Percentiles rank a stretch among this genome's conserved stretches.
These are phyloP conservation scores for Aaosphaeria arxii DNA, from an alignment of 2,329 filamentous ascomycete genomes.

Conservation along the genomic window DNA sequence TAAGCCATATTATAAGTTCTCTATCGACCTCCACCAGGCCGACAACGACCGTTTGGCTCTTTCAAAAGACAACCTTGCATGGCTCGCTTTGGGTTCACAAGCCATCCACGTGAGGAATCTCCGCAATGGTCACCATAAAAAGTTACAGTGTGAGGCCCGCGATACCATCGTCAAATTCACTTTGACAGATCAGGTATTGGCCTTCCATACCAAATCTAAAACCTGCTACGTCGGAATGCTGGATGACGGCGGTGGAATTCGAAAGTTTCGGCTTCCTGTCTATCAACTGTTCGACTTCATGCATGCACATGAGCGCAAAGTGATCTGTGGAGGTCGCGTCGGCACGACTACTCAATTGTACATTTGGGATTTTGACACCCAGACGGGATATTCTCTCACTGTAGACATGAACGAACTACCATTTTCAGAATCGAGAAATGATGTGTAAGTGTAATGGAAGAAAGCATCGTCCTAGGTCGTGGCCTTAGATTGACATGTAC, in stretches of 20 bases:
- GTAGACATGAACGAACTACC: slow-evolving; percentile 5
- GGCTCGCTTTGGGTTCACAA: too few species aligned
- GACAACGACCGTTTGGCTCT: too few species aligned
- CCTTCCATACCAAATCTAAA: slow-evolving; percentile 10
- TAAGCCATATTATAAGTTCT: too few species aligned
- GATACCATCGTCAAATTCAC: not conserved
- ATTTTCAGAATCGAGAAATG: not conserved
- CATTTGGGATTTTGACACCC: slow-evolving; percentile 27
- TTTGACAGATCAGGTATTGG: slow-evolving; percentile 24
- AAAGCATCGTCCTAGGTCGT: too few species aligned
- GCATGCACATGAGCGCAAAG: not conserved
- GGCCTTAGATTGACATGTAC: too few species aligned
- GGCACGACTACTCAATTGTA: slow-evolving; percentile 13
- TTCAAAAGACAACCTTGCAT: too few species aligned
- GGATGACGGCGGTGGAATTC: not conserved
- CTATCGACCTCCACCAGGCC: too few species aligned
- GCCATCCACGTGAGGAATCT: slow-evolving; percentile 13
- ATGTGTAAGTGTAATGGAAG: not conserved
- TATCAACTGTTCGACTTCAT: not conserved
- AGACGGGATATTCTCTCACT: slow-evolving; percentile 17
- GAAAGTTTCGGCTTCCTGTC: not conserved
- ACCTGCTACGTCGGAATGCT: slow-evolving; percentile 21
- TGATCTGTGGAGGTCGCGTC: not conserved
- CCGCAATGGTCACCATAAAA: slow-evolving; percentile 10
- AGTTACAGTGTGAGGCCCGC: not conserved